Evolutionary conservation across 2,329 filamentous ascomycete genomes (phyloP).

Genomic region (Colletotrichum zoysiae): DNA sequence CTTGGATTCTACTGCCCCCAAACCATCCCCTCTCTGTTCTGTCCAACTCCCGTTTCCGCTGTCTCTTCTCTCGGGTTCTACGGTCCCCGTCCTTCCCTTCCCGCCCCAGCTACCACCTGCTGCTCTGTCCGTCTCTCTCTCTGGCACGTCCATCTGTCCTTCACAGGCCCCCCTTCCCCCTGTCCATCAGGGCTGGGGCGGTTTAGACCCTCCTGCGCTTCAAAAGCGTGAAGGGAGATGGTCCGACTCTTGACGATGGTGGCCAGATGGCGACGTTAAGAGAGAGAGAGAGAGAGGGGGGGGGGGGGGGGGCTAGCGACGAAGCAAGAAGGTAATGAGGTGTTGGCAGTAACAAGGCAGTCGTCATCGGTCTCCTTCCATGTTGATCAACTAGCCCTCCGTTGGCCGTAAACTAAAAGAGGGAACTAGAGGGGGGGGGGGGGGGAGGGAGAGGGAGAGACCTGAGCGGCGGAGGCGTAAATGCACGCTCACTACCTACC

Average conservation of each 20-base stretch:
- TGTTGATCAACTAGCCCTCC: too few species aligned
- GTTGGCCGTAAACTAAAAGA: too few species aligned
- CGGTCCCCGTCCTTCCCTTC: not conserved
- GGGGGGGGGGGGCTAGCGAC: not conserved
- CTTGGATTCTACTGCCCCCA: conserved; percentile 1
- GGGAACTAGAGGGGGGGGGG: too few species aligned
- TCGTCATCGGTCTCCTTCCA: too few species aligned
- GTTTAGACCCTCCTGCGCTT: conserved; percentile 24
- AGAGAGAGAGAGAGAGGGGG: not conserved
- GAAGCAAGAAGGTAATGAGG: too few species aligned
- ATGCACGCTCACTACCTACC: not conserved
- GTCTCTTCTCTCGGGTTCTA: not conserved
- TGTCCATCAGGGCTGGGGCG: conserved; percentile 16
- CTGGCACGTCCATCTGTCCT: conserved; percentile 11
- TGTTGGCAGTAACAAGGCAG: too few species aligned
- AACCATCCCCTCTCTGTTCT: conserved; percentile 1
- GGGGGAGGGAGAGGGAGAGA: not conserved
- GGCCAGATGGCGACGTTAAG: conserved; percentile 5
- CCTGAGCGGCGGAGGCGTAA: not conserved
- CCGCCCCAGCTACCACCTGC: not conserved
- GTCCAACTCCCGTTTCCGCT: conserved; percentile 20
- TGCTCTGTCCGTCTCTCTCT: conserved; percentile 3
- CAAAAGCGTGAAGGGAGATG: conserved; percentile 18
- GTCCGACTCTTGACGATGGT: conserved; percentile 13
- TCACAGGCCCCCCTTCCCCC: conserved; percentile 9